phyloP scores from a whole-genome alignment of 2,329 filamentous ascomycete species.

The Tolypocladium pustulatum region DNA sequence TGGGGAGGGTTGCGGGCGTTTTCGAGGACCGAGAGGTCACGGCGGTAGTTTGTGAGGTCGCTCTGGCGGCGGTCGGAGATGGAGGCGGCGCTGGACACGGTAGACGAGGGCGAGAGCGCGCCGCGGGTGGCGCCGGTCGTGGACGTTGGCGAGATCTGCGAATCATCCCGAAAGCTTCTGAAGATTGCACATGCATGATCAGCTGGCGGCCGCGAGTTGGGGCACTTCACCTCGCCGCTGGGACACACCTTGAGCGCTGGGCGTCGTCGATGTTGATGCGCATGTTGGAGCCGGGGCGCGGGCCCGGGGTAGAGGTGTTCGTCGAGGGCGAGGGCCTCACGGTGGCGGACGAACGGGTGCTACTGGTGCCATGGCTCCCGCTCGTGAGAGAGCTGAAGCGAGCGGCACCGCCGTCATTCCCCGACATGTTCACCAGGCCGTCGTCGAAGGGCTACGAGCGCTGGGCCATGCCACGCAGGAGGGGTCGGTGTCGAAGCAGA shows the following conservation, averaged over 20 bases:
- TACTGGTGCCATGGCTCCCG: conserved; percentile 46
- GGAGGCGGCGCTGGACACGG: conserved; percentile 24
- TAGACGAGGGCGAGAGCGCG: conserved; percentile 35
- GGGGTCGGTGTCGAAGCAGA: conserved; percentile 5
- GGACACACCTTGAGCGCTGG: conserved; percentile 26
- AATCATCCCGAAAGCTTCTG: conserved; percentile 22
- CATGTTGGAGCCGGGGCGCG: conserved; percentile 13
- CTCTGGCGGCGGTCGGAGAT: conserved; percentile 44
- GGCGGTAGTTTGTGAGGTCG: conserved; percentile 60
- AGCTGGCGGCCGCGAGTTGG: background rate
- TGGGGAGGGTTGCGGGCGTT: conserved; percentile 36
- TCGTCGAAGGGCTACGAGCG: conserved; percentile 14
- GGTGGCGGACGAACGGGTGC: conserved; percentile 57
- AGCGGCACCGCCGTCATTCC: conserved; percentile 49
- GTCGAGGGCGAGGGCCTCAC: conserved; percentile 36
- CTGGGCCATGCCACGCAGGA: conserved; percentile 19
- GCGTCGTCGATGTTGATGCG: conserved; percentile 32
- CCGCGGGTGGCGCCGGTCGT: conserved; percentile 28
- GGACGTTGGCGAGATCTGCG: conserved; percentile 40
- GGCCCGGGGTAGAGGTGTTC: conserved; percentile 17
- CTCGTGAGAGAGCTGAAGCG: conserved; percentile 41
- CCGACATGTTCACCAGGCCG: conserved; percentile 50
- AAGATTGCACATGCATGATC: background rate
- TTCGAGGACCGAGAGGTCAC: conserved; percentile 60
- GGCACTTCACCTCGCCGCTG: conserved; percentile 6